phyloP scores from a whole-genome alignment of 2,329 filamentous ascomycete genomes.

The Ramularia collo-cygni region DNA sequence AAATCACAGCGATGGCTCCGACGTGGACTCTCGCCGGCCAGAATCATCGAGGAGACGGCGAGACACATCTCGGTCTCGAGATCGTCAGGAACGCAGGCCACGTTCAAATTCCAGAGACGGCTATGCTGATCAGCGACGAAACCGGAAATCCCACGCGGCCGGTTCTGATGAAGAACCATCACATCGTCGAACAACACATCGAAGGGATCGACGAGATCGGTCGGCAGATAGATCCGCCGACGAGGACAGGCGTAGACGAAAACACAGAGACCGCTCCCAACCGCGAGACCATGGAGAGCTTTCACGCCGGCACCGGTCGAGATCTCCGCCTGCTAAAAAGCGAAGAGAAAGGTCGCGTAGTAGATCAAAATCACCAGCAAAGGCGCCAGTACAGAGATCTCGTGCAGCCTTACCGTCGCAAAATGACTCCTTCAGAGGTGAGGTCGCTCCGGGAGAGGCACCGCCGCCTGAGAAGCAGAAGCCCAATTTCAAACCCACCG shows the following conservation, averaged over 20 bases:
- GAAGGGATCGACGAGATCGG: slow-evolving; percentile 10
- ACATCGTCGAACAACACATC: slow-evolving; percentile 6
- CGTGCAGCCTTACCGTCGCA: slow-evolving; percentile 41
- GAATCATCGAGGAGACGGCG: slow-evolving; percentile 6
- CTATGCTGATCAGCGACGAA: not conserved
- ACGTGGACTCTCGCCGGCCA: not conserved
- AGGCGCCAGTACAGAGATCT: slow-evolving; percentile 35
- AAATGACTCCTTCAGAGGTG: slow-evolving; percentile 37
- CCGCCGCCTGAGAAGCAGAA: slow-evolving; percentile 62
- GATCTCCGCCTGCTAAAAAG: slow-evolving; percentile 29
- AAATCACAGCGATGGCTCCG: slow-evolving; percentile 1
- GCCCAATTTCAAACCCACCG: slow-evolving; percentile 76
- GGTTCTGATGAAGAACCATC: slow-evolving; percentile 5
- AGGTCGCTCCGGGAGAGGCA: slow-evolving; percentile 26
- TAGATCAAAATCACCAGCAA: slow-evolving; percentile 39
- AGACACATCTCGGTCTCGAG: slow-evolving; percentile 7
- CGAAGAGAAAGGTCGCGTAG: slow-evolving; percentile 24
- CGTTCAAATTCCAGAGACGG: slow-evolving; percentile 1
- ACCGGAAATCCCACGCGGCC: not conserved
- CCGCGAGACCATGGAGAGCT: slow-evolving; percentile 19
- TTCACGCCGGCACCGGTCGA: slow-evolving; percentile 18
- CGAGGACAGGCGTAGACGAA: slow-evolving; percentile 11
- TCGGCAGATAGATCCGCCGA: slow-evolving; percentile 9
- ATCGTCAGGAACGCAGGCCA: slow-evolving; percentile 5
- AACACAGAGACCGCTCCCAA: slow-evolving; percentile 18